phyloP scores from a whole-genome alignment of 768 basidiomycete genomes.

The Hygrocybe coccinea region DNA sequence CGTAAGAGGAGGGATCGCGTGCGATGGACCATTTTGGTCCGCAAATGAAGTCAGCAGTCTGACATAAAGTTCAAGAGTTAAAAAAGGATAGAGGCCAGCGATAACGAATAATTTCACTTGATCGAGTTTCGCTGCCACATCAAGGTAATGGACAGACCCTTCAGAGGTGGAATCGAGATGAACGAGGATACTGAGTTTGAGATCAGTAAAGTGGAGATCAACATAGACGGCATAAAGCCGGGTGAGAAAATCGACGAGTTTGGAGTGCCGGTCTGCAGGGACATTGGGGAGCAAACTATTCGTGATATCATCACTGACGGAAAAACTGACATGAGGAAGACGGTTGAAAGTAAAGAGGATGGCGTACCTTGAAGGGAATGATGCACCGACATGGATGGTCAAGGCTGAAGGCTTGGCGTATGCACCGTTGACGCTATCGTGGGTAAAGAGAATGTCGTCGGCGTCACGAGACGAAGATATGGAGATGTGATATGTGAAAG shows the following conservation, averaged over 20 bases:
- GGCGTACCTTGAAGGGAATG: conserved; percentile 79
- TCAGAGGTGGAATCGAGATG: conserved; percentile 79
- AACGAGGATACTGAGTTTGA: conserved; percentile 98
- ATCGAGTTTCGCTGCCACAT: conserved; percentile 99
- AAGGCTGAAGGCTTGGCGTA: conserved; percentile 94
- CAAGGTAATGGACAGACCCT: conserved; percentile 93
- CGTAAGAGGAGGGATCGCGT: conserved; percentile 72
- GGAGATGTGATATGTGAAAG: conserved; percentile 94
- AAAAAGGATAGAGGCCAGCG: no score
- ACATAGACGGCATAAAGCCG: conserved; percentile 96
- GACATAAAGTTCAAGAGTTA: no score
- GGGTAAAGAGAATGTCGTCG: conserved; percentile 96
- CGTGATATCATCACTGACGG: no score
- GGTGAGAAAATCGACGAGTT: conserved; percentile 91
- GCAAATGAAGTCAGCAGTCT: no score
- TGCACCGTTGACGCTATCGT: conserved; percentile 97
- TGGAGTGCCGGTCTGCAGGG: conserved; percentile 88
- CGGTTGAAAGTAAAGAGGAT: conserved; percentile 67
- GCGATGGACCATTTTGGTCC: conserved; percentile 81
- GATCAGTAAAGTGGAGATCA: conserved; percentile 98
- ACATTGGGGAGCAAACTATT: no score
- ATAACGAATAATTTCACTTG: conserved; percentile 96
- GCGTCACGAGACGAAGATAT: conserved; percentile 93
- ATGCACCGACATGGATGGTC: conserved; percentile 62
- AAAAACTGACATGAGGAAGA: conserved; percentile 80